A percentile compares a stretch with the other conserved stretches of the same genome.
These are phyloP conservation scores for Fusarium coicis DNA, from an alignment of 2,329 filamentous ascomycete species.

Conservation along the genomic window DNA sequence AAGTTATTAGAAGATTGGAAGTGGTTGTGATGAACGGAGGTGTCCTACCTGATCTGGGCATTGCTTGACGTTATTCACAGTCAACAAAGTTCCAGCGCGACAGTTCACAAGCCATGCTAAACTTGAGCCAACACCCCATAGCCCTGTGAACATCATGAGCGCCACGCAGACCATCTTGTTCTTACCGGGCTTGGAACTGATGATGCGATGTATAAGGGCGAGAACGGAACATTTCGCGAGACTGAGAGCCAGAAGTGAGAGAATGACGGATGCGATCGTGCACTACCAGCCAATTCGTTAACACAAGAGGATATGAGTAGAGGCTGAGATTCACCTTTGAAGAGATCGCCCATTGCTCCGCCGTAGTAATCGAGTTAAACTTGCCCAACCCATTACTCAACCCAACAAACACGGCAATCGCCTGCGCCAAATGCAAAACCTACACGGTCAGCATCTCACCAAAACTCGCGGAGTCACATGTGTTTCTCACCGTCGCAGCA, in stretches of 20 bases:
- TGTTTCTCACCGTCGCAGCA: conserved; percentile 16
- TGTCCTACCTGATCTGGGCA: conserved; percentile 29
- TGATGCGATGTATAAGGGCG: conserved; percentile 36
- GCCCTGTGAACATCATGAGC: conserved; percentile 7
- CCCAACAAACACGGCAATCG: conserved; percentile 34
- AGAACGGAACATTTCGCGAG: conserved; percentile 36
- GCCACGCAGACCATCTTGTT: conserved; percentile 22
- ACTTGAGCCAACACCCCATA: conserved; percentile 21
- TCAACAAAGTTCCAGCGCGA: conserved; percentile 1
- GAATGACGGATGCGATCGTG: conserved; percentile 16
- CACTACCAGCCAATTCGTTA: background rate
- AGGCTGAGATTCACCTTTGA: conserved; percentile 8
- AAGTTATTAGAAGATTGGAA: background rate
- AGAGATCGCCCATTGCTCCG: conserved; percentile 22
- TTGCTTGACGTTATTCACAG: conserved; percentile 1
- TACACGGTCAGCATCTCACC: background rate
- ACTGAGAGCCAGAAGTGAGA: conserved; percentile 9
- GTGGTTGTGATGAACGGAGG: background rate
- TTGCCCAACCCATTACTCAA: conserved; percentile 21
- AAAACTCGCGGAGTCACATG: background rate
- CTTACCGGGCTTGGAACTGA: conserved; percentile 27
- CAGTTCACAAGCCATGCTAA: conserved; percentile 27
- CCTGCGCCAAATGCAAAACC: conserved; percentile 29
- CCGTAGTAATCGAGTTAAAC: conserved; percentile 25
- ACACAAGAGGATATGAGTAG: background rate